These are phyloP conservation scores for Hyaloscypha finlandica DNA, from an alignment of 495 filamentous ascomycete genomes.

Conservation along the genomic window DNA sequence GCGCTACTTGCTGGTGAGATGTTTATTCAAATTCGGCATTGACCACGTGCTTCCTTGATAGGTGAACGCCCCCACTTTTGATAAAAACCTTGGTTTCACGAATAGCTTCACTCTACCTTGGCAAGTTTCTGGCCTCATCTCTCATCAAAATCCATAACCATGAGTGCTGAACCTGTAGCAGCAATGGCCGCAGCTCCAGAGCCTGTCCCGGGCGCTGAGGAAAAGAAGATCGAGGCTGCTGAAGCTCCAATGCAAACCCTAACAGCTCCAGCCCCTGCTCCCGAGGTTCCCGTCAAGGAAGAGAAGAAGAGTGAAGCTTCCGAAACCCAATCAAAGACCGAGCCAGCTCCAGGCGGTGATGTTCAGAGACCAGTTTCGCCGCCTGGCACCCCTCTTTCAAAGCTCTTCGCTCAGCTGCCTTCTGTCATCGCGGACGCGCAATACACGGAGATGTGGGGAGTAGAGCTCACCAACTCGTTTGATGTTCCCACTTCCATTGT, in stretches of 20 bases:
- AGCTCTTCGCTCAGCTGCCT: slow-evolving; percentile 30
- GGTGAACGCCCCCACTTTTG: background rate
- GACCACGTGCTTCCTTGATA: slow-evolving; percentile 9
- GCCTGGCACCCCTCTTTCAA: slow-evolving; percentile 23
- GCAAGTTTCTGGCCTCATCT: slow-evolving; percentile 3
- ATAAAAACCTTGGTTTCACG: background rate
- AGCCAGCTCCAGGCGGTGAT: background rate
- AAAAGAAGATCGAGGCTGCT: slow-evolving; percentile 11
- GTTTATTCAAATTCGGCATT: background rate
- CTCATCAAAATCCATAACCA: slow-evolving; percentile 12
- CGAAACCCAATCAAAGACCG: background rate
- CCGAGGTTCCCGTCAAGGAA: background rate
- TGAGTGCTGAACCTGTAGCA: slow-evolving; percentile 30
- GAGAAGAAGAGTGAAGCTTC: background rate
- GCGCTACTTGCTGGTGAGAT: background rate
- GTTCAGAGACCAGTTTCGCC: background rate
- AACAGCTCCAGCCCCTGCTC: background rate
- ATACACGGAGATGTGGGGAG: slow-evolving; percentile 79
- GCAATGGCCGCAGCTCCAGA: slow-evolving; percentile 11
- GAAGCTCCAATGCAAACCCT: slow-evolving; percentile 10
- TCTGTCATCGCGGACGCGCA: slow-evolving; percentile 47
- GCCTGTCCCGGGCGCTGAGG: slow-evolving; percentile 6
- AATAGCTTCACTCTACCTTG: slow-evolving; percentile 10
- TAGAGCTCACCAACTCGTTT: slow-evolving; percentile 52
- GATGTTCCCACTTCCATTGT: slow-evolving; percentile 77